Base-by-base conservation (phyloP, 1,284 basidiomycete genomes). In the Trichosporon faecale region DNA sequence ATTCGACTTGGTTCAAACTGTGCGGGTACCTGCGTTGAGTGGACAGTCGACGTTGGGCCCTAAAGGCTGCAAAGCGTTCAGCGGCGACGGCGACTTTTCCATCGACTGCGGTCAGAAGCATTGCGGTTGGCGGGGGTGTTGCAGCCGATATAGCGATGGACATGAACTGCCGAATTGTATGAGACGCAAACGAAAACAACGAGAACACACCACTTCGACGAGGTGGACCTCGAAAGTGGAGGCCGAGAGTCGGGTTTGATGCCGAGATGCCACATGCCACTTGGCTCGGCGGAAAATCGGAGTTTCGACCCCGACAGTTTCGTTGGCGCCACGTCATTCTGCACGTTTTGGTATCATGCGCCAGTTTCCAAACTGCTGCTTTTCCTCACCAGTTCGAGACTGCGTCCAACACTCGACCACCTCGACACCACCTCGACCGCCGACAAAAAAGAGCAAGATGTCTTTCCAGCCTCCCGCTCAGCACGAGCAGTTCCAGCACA, bases 401-500 rank as follows among this genome's bases (percentile, higher is more conserved):
- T 61, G 57, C 57, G 57, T 61, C 57, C 57, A 61, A 61, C 57
- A 31, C 57, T 61, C 57, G 57, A 61, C 57, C 57, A 61, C 57
- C 57, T 61, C 57, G 57, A 61, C 57, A 29, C 27, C 57, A 27
- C 29, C 49, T 52, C 55, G 55, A 60, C 55, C 57, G 27, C 57
- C 57, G 57, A 61, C 57, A 61, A 61, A 61, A 61, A 61, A 61
- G 29, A 29, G 57, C 57, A 61, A 61, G 57, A 61, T 61, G 57
- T 61, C 57, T 31, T 61, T 61, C 57, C 57, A 61, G 57, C 57
- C 57, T 61, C 57, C 57, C n/a, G 57, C 57, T 61, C 57, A 61
- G 57, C 93, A 96, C 85, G 89, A 92, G 83, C 93, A 95, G 86
- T 95, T 95, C 86, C 93, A 95, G 87, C 92, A 67, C 66, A 67